These are phyloP conservation scores for Nephelium lappaceum DNA, from an alignment of 345 rosid genomes.

Conservation along the genomic window DNA sequence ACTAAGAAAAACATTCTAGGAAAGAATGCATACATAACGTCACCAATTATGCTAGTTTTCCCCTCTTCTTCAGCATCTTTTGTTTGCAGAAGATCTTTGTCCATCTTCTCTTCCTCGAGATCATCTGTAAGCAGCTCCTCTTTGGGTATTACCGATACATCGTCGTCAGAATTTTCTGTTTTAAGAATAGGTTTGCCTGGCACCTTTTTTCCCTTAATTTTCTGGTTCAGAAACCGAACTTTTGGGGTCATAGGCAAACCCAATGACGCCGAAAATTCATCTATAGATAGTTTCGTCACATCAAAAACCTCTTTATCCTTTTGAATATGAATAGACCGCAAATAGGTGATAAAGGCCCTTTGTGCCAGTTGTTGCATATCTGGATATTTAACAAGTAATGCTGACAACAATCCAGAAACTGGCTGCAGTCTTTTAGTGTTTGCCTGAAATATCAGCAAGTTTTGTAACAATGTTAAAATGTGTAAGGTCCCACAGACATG, in stretches of 20 bases:
- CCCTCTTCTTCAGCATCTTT: slow-evolving; percentile 40
- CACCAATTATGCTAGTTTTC: slow-evolving; percentile 37
- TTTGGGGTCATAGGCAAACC: slow-evolving; percentile 91
- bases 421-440: slow-evolving; percentile 68
- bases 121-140: slow-evolving; percentile 41
- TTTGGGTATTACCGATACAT: slow-evolving; percentile 27
- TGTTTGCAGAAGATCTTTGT: slow-evolving; percentile 35
- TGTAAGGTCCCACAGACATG: neutral
- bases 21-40: slow-evolving; percentile 50
- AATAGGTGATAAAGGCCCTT: slow-evolving; percentile 79
- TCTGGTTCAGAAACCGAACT: slow-evolving; percentile 63
- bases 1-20: neutral
- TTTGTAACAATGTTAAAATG: slow-evolving; percentile 16
- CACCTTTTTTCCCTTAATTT: slow-evolving; percentile 41
- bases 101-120: slow-evolving; percentile 42
- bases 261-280: slow-evolving; percentile 84
- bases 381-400: slow-evolving; percentile 71
- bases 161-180: slow-evolving; percentile 32
- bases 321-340: slow-evolving; percentile 79
- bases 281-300: slow-evolving; percentile 63
- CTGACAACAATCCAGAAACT: slow-evolving; percentile 63
- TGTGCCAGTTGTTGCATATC: slow-evolving; percentile 73
- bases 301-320: slow-evolving; percentile 92
- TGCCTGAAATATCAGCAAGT: slow-evolving; percentile 47
- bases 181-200: slow-evolving; percentile 37